Conservation (phyloP, 2,329 filamentous ascomycete species). For the Nakataea oryzae region DNA sequence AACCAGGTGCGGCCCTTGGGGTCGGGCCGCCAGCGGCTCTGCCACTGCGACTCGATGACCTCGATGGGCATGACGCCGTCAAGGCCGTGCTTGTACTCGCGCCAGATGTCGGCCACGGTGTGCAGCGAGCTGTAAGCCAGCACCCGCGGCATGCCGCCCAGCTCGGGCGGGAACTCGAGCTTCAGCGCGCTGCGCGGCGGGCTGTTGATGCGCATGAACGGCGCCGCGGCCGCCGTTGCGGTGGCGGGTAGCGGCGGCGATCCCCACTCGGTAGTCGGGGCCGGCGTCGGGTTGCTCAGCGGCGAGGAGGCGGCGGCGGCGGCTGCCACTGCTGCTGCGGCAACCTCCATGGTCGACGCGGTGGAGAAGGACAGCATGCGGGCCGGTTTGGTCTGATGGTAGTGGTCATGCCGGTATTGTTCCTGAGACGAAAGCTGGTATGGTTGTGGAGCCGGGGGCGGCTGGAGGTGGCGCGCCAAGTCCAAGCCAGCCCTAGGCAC, state of each 20-base stretch:
- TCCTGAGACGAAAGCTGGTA: no score
- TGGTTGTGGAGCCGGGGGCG: not conserved
- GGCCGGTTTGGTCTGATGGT: not conserved
- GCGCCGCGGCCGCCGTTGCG: not conserved
- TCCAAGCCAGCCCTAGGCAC: no score
- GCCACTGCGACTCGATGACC: conserved; percentile 21
- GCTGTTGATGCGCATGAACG: not conserved
- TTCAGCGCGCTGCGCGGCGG: conserved; percentile 10
- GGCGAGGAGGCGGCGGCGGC: not conserved
- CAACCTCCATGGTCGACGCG: not conserved
- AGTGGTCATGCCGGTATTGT: no score
- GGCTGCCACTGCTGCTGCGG: not conserved
- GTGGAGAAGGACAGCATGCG: not conserved
- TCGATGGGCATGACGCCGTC: conserved; percentile 24
- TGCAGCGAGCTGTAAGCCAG: conserved; percentile 20
- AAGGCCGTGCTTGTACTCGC: conserved; percentile 23
- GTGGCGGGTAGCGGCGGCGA: not conserved
- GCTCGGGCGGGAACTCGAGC: conserved; percentile 14
- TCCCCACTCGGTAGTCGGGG: not conserved
- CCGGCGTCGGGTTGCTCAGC: not conserved
- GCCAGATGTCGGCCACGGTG: conserved; percentile 25
- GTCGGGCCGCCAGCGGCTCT: conserved; percentile 25
- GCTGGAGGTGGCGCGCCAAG: not conserved
- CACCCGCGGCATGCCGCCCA: conserved; percentile 19
- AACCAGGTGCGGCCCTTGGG: conserved; percentile 25